A percentile compares a stretch with the other conserved stretches of the same genome.
Conservation (phyloP, 2,329 filamentous ascomycete genomes). For the Catunica adiposa region DNA sequence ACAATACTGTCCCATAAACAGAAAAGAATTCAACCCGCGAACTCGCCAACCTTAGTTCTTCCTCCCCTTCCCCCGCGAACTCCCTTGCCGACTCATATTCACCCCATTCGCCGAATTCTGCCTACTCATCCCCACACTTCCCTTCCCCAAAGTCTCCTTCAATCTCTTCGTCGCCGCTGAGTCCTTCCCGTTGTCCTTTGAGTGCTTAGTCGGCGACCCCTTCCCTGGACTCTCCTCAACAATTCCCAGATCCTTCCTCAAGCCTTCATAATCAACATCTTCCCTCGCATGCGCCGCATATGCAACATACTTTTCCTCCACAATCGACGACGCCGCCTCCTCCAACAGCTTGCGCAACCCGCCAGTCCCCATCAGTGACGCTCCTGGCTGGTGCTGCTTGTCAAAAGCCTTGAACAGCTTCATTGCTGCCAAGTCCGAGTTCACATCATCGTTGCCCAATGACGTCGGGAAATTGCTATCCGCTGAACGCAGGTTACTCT, state of each 20-base stretch:
- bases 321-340: slow-evolving; percentile 32
- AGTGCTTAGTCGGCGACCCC: slow-evolving; percentile 10
- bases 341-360: slow-evolving; percentile 40
- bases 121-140: slow-evolving; percentile 34
- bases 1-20: not conserved
- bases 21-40: not conserved
- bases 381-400: slow-evolving; percentile 33
- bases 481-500: slow-evolving; percentile 35
- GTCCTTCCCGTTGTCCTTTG: slow-evolving; percentile 16
- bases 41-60: slow-evolving; percentile 20
- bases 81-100: slow-evolving; percentile 39
- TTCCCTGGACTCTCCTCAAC: slow-evolving; percentile 24
- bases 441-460: slow-evolving; percentile 34
- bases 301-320: slow-evolving; percentile 31
- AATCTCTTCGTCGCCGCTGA: slow-evolving; percentile 23
- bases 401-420: slow-evolving; percentile 41
- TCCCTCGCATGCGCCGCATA: slow-evolving; percentile 28
- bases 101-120: slow-evolving; percentile 39
- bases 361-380: slow-evolving; percentile 37
- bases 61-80: slow-evolving; percentile 31
- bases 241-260: slow-evolving; percentile 35
- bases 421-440: slow-evolving; percentile 41
- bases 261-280: slow-evolving; percentile 29
- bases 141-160: slow-evolving; percentile 31
- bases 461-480: slow-evolving; percentile 40